Evolutionary conservation across 164 flowering plant species (phyloP).

Genomic region (Annona squamosa): DNA sequence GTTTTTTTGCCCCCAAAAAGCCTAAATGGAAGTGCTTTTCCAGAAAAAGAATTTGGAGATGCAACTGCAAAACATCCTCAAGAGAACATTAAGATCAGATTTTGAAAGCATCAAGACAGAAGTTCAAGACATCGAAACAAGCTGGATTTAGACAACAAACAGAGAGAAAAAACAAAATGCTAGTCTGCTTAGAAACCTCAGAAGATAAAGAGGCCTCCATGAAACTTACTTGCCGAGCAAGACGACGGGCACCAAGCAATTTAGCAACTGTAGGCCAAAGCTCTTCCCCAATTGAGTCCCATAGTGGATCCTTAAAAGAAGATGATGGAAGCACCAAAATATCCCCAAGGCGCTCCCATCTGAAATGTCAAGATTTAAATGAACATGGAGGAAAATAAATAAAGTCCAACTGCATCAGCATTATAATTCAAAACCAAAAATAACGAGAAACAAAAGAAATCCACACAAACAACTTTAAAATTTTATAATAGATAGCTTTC

Average conservation of each 20-base stretch:
- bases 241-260: constrained; percentile 62
- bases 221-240: constrained; percentile 78
- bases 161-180: constrained; percentile 1
- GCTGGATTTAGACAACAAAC: background rate
- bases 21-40: no score
- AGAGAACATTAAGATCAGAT: no score
- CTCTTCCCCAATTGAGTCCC: constrained; percentile 62
- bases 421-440: background rate
- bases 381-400: background rate
- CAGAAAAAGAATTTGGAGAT: no score
- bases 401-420: background rate
- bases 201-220: background rate
- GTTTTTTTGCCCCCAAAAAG: no score
- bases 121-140: background rate
- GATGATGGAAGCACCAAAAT: constrained; percentile 75
- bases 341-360: constrained; percentile 94
- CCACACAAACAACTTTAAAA: background rate
- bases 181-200: background rate
- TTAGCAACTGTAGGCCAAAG: constrained; percentile 74
- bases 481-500: background rate
- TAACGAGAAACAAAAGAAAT: background rate
- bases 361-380: constrained; percentile 18
- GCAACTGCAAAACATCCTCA: no score
- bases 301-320: constrained; percentile 64
- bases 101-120: background rate